Percentiles rank a stretch among this genome's conserved stretches.
phyloP scores from a whole-genome alignment of 768 basidiomycete species.

The Hygrocybe punicea region DNA sequence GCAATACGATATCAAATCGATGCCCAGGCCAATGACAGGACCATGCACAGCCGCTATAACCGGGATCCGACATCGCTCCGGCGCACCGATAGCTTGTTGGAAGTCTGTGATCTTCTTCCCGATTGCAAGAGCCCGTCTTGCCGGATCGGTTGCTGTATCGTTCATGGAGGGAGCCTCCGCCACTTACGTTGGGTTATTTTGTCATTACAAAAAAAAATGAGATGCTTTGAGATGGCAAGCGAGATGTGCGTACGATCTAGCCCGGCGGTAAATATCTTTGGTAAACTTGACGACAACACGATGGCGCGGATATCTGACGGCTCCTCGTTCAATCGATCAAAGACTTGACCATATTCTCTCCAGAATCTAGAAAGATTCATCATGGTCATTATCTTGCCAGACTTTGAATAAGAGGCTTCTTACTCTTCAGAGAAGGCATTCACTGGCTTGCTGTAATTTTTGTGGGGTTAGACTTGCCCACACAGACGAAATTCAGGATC shows the following conservation, averaged over 20 bases:
- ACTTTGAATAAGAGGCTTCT: not conserved
- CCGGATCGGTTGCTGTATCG: slow-evolving; percentile 41
- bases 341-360: slow-evolving; percentile 60
- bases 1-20: slow-evolving; percentile 72
- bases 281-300: slow-evolving; percentile 66
- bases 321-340: slow-evolving; percentile 52
- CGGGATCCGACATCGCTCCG: slow-evolving; percentile 68
- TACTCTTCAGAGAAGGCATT: slow-evolving; percentile 63
- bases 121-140: slow-evolving; percentile 48
- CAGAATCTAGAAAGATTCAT: slow-evolving; percentile 54
- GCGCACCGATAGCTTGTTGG: slow-evolving; percentile 66
- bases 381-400: not conserved
- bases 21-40: slow-evolving; percentile 65
- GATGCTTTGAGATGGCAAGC: not conserved
- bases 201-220: not conserved
- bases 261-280: slow-evolving; percentile 80
- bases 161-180: not conserved
- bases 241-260: slow-evolving; percentile 57
- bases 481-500: slow-evolving; percentile 4
- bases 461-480: not conserved
- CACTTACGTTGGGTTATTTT: not conserved
- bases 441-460: slow-evolving; percentile 50
- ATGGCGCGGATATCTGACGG: slow-evolving; percentile 60
- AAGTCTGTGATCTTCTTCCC: slow-evolving; percentile 53
- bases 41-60: slow-evolving; percentile 84